Evolutionary conservation across 2,329 filamentous ascomycete genomes (phyloP).

Genomic region (Trichoderma pleuroti): DNA sequence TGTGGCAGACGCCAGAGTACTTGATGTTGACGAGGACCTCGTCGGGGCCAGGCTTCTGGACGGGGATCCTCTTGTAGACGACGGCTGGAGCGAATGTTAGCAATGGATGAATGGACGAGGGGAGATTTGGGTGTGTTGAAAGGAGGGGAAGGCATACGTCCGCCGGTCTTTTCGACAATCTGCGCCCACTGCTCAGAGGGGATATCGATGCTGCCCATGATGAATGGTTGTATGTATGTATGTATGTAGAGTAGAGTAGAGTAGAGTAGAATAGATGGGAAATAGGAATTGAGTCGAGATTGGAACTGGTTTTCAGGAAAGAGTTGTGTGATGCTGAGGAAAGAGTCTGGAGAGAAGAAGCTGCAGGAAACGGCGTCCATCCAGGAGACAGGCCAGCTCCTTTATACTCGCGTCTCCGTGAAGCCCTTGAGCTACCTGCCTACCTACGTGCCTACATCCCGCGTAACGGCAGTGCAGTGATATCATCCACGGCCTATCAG

Average conservation of each 20-base stretch:
- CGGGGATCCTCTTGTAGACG: conserved; percentile 77
- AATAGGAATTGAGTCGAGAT: not conserved
- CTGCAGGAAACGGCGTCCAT: not conserved
- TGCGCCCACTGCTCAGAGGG: conserved; percentile 88
- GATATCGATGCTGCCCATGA: conserved; percentile 41
- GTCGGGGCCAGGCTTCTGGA: conserved; percentile 76
- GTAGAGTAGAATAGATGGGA: not conserved
- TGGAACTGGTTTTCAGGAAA: not conserved
- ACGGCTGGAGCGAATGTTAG: conserved; percentile 43
- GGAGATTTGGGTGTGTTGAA: not conserved
- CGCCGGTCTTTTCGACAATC: conserved; percentile 78
- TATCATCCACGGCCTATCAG: conserved; percentile 6
- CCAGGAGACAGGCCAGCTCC: not conserved
- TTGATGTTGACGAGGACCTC: conserved; percentile 91
- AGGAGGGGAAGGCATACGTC: conserved; percentile 46
- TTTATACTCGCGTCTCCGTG: not conserved
- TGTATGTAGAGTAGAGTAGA: too few species aligned
- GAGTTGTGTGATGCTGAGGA: not conserved
- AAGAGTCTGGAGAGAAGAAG: not conserved
- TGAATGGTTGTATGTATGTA: too few species aligned
- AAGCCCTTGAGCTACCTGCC: not conserved
- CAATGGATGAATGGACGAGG: not conserved
- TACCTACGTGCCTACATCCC: too few species aligned
- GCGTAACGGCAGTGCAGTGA: not conserved
- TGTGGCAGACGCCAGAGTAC: conserved; percentile 88